These are phyloP conservation scores for Fusarium sp. DNA, from an alignment of 2,329 filamentous ascomycete genomes.

Conservation along the genomic window DNA sequence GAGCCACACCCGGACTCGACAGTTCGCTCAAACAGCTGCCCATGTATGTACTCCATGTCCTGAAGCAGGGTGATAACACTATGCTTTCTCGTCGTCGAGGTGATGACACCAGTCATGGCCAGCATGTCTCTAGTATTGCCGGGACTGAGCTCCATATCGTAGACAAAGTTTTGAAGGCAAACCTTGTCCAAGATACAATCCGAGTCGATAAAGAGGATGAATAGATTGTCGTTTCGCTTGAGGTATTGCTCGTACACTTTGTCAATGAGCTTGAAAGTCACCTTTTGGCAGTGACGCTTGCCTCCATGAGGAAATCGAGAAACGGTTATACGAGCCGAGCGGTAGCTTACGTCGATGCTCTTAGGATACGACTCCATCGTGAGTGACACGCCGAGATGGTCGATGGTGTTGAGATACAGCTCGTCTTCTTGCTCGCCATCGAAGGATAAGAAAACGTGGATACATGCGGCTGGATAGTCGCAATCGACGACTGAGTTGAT, in stretches of 20 bases:
- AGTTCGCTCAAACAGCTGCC: constrained; percentile 93
- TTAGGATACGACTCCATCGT: constrained; percentile 83
- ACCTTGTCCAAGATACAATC: constrained; percentile 93
- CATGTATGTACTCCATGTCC: constrained; percentile 98
- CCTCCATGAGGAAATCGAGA: constrained; percentile 94
- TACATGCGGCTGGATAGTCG: constrained; percentile 91
- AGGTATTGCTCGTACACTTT: constrained; percentile 91
- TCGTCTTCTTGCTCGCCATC: constrained; percentile 92
- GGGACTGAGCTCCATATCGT: constrained; percentile 97
- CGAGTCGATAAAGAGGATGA: constrained; percentile 96
- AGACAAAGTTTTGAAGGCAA: constrained; percentile 97
- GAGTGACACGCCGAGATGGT: constrained; percentile 84
- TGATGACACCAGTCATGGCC: constrained; percentile 98
- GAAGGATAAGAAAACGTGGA: constrained; percentile 95
- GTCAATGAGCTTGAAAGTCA: constrained; percentile 92
- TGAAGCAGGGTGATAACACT: constrained; percentile 92
- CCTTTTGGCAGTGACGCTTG: constrained; percentile 93
- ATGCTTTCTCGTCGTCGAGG: constrained; percentile 89
- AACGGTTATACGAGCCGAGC: constrained; percentile 85
- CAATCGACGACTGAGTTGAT: constrained; percentile 93
- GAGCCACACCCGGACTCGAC: constrained; percentile 95
- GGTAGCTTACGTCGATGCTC: constrained; percentile 91
- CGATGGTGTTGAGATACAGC: constrained; percentile 86
- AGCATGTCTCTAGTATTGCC: constrained; percentile 93
- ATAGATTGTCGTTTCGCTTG: constrained; percentile 88